A percentile compares a stretch with the other conserved stretches of the same genome.
Evolutionary conservation across 2,329 filamentous ascomycete genomes (phyloP).

Genomic region (Phialophora expanda): DNA sequence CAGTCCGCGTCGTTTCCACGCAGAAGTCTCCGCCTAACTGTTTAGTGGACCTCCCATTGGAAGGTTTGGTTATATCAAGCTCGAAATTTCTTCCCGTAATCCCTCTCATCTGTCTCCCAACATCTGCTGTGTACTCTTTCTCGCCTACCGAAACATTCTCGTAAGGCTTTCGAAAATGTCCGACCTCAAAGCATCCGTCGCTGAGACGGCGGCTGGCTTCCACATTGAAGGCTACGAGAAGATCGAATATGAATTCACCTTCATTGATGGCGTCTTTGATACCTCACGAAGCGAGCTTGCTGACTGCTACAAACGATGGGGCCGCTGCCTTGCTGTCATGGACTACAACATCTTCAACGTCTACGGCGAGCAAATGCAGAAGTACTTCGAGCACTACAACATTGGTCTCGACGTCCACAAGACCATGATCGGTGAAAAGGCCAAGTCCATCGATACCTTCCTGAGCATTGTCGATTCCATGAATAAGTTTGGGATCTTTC

Average conservation of each 20-base stretch:
- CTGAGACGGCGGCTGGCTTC: slow-evolving; percentile 68
- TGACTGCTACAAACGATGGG: slow-evolving; percentile 68
- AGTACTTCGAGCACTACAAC: slow-evolving; percentile 69
- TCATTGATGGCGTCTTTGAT: slow-evolving; percentile 72
- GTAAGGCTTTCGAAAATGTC: slow-evolving; percentile 61
- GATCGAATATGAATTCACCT: slow-evolving; percentile 76
- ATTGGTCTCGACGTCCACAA: slow-evolving; percentile 70
- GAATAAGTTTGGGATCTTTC: slow-evolving; percentile 73
- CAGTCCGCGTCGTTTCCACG: neutral
- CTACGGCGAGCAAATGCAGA: slow-evolving; percentile 69
- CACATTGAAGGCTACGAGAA: slow-evolving; percentile 76
- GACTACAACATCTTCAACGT: slow-evolving; percentile 73
- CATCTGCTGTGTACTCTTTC: neutral
- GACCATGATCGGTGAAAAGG: slow-evolving; percentile 76
- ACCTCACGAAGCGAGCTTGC: slow-evolving; percentile 65
- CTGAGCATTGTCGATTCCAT: slow-evolving; percentile 73
- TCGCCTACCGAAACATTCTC: neutral
- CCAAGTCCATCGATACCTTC: slow-evolving; percentile 73
- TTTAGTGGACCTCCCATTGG: neutral
- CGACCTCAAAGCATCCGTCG: slow-evolving; percentile 69
- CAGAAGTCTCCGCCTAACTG: neutral
- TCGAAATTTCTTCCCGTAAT: neutral
- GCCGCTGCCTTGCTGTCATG: slow-evolving; percentile 70
- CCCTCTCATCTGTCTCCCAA: neutral
- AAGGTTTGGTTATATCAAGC: slow-evolving; percentile 6